Conservation (phyloP, 148 eudicot species). For the Cornus florida region DNA sequence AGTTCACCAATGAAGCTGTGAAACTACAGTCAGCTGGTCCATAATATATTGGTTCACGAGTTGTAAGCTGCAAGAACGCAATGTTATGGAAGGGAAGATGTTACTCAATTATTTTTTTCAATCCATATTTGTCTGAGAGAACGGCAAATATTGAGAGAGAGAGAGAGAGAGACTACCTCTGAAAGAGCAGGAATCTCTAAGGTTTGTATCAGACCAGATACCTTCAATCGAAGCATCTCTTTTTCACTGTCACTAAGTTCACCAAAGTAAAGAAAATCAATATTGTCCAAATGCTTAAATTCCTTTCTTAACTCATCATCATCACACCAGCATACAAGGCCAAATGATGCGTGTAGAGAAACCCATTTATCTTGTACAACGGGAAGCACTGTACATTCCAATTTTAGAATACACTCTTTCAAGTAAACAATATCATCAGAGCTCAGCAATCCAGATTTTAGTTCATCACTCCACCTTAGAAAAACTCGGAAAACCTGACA, state of each 20-base stretch:
- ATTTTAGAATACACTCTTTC: constrained; percentile 54
- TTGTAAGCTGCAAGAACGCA: constrained; percentile 54
- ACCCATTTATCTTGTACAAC: constrained; percentile 89
- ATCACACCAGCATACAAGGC: constrained; percentile 91
- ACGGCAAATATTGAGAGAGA: not conserved
- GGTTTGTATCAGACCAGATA: constrained; percentile 50
- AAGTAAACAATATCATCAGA: constrained; percentile 59
- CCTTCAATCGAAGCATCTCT: constrained; percentile 52
- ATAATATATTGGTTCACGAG: constrained; percentile 81
- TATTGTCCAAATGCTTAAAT: constrained; percentile 55
- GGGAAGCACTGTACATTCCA: constrained; percentile 72
- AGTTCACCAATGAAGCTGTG: constrained; percentile 60
- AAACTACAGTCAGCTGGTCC: constrained; percentile 61
- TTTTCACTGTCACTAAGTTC: constrained; percentile 52
- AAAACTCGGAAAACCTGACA: constrained; percentile 80
- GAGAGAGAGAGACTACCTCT: constrained; percentile 51
- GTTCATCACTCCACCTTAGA: constrained; percentile 66
- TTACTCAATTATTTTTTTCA: not conserved
- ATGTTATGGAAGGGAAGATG: not conserved
- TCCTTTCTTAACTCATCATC: constrained; percentile 74
- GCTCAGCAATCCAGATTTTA: constrained; percentile 60
- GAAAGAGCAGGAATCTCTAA: constrained; percentile 84
- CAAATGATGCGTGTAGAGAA: constrained; percentile 78
- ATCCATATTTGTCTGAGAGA: not conserved
- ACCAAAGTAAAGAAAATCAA: constrained; percentile 79